Conservation (phyloP, 225 moss, liverwort and hornwort genomes). For the Straminergon stramineum region DNA sequence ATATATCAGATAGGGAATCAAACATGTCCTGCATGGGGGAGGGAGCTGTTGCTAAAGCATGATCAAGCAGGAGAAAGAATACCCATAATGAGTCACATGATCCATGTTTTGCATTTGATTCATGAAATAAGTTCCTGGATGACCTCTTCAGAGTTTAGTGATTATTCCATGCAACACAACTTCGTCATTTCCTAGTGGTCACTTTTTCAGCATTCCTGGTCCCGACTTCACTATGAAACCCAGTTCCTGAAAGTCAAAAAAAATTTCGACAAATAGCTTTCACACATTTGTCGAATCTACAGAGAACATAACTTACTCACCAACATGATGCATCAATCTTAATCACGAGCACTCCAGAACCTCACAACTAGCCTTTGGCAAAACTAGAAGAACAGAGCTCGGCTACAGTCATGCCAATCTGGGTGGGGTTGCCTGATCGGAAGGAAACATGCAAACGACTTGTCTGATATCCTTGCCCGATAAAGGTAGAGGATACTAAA, state of each 20-base stretch:
- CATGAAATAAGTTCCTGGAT: constrained; percentile 1
- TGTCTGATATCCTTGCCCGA: neutral
- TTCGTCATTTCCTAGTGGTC: neutral
- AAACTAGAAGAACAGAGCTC: neutral
- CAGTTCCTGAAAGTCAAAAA: constrained; percentile 6
- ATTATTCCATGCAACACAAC: neutral
- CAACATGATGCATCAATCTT: neutral
- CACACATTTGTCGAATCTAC: neutral
- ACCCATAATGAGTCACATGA: neutral
- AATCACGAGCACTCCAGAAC: neutral
- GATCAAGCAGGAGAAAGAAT: neutral
- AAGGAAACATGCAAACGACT: neutral
- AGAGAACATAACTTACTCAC: neutral
- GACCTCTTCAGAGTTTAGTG: neutral
- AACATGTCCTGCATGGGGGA: neutral
- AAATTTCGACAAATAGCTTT: neutral
- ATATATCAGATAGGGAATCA: neutral
- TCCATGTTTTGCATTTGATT: neutral
- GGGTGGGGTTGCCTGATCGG: neutral
- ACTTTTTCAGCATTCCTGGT: neutral
- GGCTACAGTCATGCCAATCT: neutral
- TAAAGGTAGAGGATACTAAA: neutral
- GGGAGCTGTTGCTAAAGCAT: neutral
- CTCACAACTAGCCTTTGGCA: neutral
- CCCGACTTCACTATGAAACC: neutral